Percentiles rank a stretch among this genome's conserved stretches.
phyloP scores from a whole-genome alignment of 495 filamentous ascomycete species.

The Penicillium pulvis region DNA sequence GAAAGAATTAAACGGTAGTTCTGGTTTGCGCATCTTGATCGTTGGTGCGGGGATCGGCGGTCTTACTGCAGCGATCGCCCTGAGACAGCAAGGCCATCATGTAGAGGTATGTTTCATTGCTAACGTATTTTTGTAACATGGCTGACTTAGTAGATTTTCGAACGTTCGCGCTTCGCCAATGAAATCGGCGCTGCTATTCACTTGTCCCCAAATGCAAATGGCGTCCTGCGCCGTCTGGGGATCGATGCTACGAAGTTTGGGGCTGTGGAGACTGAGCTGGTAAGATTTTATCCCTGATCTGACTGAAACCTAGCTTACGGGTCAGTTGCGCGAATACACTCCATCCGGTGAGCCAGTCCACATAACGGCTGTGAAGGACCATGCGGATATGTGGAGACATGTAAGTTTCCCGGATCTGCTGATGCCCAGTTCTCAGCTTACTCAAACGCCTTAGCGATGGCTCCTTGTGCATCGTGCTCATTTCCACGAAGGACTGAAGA shows the following conservation, averaged over 20 bases:
- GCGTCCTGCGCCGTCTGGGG: constrained; percentile 46
- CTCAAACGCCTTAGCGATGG: constrained; percentile 41
- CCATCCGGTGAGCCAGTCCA: constrained; percentile 37
- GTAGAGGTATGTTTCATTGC: constrained; percentile 38
- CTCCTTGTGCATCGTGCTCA: constrained; percentile 53
- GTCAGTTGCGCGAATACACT: constrained; percentile 35
- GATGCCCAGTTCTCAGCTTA: background rate
- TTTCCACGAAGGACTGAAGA: constrained; percentile 51
- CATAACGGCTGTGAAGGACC: constrained; percentile 34
- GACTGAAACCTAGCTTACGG: constrained; percentile 4
- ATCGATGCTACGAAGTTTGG: constrained; percentile 38
- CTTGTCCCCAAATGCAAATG: constrained; percentile 56
- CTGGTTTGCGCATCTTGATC: constrained; percentile 45
- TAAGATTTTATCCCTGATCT: constrained; percentile 7
- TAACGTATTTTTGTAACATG: background rate
- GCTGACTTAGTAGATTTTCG: constrained; percentile 46
- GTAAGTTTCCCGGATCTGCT: constrained; percentile 20
- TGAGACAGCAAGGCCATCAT: constrained; percentile 56
- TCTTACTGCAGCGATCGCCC: constrained; percentile 53
- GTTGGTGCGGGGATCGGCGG: constrained; percentile 62
- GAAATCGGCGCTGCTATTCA: constrained; percentile 60
- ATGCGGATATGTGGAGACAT: constrained; percentile 39
- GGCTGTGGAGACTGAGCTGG: constrained; percentile 37
- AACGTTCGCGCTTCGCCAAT: constrained; percentile 53
- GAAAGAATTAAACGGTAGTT: constrained; percentile 14